These are phyloP conservation scores for Colletotrichum sp. DNA, from an alignment of 2,329 filamentous ascomycete species.

Conservation along the genomic window DNA sequence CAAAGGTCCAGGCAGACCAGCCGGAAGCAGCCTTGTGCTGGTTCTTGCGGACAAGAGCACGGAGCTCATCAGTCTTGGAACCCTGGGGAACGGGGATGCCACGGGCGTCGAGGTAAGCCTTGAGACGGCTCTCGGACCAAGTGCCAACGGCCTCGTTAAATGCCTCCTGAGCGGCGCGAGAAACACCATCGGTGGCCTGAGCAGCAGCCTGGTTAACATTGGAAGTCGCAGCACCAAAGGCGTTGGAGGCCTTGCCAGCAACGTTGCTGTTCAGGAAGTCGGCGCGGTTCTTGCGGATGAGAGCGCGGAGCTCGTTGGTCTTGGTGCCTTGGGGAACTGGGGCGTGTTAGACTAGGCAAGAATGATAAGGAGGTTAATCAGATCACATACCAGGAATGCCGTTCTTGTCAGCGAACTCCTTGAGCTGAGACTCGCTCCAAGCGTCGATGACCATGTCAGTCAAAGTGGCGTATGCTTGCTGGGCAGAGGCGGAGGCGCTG, in stretches of 20 bases:
- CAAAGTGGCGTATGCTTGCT: constrained; percentile 74
- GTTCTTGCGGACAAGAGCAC: constrained; percentile 76
- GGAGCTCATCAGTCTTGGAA: constrained; percentile 74
- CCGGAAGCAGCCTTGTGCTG: constrained; percentile 72
- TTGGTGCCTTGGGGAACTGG: constrained; percentile 91
- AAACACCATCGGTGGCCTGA: constrained; percentile 74
- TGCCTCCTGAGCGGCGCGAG: constrained; percentile 65
- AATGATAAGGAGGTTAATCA: neutral
- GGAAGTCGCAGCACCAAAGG: constrained; percentile 75
- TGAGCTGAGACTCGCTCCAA: constrained; percentile 89
- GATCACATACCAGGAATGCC: constrained; percentile 59
- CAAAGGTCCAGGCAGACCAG: constrained; percentile 79
- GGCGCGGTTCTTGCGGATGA: constrained; percentile 87
- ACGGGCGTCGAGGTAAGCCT: constrained; percentile 79
- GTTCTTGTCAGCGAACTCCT: constrained; percentile 93
- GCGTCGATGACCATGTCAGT: constrained; percentile 86
- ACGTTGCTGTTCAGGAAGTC: constrained; percentile 72
- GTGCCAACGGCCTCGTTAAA: constrained; percentile 66
- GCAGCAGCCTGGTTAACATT: constrained; percentile 79
- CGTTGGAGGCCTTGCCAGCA: constrained; percentile 60
- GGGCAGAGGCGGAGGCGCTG: constrained; percentile 68
- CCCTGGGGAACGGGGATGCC: constrained; percentile 76
- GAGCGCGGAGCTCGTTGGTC: constrained; percentile 85
- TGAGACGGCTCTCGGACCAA: constrained; percentile 81
- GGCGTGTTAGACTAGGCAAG: neutral